Conservation (phyloP, 2,329 filamentous ascomycete species). For the Zymoseptoria tritici region DNA sequence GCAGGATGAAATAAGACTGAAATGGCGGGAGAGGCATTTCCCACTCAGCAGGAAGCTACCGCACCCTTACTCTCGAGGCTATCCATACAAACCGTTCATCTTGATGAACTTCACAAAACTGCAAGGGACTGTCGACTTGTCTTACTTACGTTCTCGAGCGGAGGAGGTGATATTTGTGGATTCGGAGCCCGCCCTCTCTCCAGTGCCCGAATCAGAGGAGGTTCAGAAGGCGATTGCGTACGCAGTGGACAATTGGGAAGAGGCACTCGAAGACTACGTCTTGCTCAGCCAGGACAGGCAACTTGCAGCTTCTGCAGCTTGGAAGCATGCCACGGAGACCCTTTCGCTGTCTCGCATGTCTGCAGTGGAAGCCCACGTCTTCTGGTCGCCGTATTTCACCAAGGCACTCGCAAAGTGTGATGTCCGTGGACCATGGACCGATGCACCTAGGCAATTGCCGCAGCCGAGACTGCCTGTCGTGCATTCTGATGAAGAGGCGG, state of each 20-base stretch:
- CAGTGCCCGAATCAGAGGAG: constrained; percentile 22
- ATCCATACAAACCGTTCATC: constrained; percentile 29
- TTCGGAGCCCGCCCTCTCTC: constrained; percentile 10
- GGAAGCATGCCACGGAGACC: constrained; percentile 25
- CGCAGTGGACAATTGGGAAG: constrained; percentile 30
- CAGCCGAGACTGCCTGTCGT: constrained; percentile 4
- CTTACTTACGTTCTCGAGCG: constrained; percentile 10
- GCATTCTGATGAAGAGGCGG: constrained; percentile 4
- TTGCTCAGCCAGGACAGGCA: constrained; percentile 2
- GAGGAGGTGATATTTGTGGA: constrained; percentile 8
- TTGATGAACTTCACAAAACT: constrained; percentile 11
- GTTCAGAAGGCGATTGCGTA: constrained; percentile 23
- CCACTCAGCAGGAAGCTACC: constrained; percentile 25
- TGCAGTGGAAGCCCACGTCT: constrained; percentile 25
- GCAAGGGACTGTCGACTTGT: constrained; percentile 1
- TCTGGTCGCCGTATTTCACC: constrained; percentile 22
- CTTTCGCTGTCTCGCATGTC: constrained; percentile 25
- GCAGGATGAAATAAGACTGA: constrained; percentile 29
- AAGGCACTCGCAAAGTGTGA: constrained; percentile 5
- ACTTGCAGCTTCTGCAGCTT: constrained; percentile 18
- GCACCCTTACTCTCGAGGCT: constrained; percentile 27
- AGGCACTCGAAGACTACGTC: constrained; percentile 24
- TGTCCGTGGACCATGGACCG: constrained; percentile 6
- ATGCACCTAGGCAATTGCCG: not conserved
- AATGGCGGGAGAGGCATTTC: constrained; percentile 18